Evolutionary conservation across 139 green algal genomes (phyloP), one percentile per base, ranked within the genome.

Genomic region (Chlorokybus atmophyticus): DNA sequence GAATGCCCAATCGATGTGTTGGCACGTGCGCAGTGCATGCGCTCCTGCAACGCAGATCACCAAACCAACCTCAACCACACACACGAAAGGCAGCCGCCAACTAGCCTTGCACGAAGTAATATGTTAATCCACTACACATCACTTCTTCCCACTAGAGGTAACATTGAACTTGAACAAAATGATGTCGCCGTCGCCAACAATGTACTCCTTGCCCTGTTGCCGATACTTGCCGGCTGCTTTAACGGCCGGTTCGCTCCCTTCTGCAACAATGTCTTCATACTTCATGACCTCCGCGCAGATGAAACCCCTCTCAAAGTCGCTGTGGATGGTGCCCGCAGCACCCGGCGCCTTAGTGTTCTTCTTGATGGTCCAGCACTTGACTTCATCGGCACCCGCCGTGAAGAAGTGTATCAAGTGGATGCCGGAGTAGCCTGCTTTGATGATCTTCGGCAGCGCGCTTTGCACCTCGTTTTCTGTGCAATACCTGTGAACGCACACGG

Each of bases 361-460:
- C 6, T 57, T 55, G 25, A 71, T 71, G 29, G 55, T 42, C 63
- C 63, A 71, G 56, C 63, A 71, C 35, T 40, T 52, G 2, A 71
- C 91, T 74, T 99, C 92, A 56, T 94, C 87, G 28, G 77, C 62
- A 4, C 92, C 92, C 6, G 85, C 85, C 3, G 92, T 99, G 81
- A 99, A 99, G 82, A 96, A 99, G 74, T 98, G 98, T 66, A 99
- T 98, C 26, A 99, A 75, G 51, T 94, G 75, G 30, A 88, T 78
- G 1, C 78, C 71, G 50, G 77, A 79, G 77, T 96, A 98, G 23
- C 88, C 92, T 0, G 84, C 87, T 28, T 84, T 91, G 71, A 98
- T 88, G 70, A 97, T 97, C 79, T 98, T 95, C 29, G 79, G 75
- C 56, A 94, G 38, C 10, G 42, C 63, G 48, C 63, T 69, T 52